Evolutionary conservation across 2,329 filamentous ascomycete genomes (phyloP).

Genomic region (Pseudogymnoascus sp.): DNA sequence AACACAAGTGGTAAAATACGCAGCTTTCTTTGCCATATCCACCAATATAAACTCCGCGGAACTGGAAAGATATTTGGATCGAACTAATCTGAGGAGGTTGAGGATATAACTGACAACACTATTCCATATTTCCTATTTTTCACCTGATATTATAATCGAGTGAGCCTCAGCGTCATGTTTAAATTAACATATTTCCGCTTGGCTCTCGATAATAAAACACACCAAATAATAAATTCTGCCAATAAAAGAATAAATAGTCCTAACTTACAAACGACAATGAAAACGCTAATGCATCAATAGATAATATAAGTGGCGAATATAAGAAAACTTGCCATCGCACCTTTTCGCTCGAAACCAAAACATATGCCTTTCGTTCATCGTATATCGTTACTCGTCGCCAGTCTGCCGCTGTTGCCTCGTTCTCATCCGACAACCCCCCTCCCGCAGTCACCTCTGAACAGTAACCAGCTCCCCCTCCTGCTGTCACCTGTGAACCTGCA

Average conservation of each 20-base stretch:
- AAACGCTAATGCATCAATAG: not conserved
- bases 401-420: not conserved
- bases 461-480: too few species aligned
- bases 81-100: conserved; percentile 38
- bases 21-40: conserved; percentile 42
- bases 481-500: not conserved
- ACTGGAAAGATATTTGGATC: conserved; percentile 39
- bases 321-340: not conserved
- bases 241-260: not conserved
- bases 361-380: not conserved
- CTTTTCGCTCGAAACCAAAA: not conserved
- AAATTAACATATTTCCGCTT: too few species aligned
- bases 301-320: not conserved
- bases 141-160: too few species aligned
- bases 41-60: conserved; percentile 30
- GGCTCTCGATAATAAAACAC: not conserved
- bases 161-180: too few species aligned
- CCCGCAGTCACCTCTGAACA: not conserved
- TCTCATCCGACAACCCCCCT: not conserved
- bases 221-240: not conserved
- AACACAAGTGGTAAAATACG: conserved; percentile 47
- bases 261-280: not conserved
- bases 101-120: conserved; percentile 23
- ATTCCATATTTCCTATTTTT: too few species aligned
- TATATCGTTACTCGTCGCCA: not conserved